Conservation (phyloP, 2,329 filamentous ascomycete genomes). For the Fusarium brevicatenulatum region DNA sequence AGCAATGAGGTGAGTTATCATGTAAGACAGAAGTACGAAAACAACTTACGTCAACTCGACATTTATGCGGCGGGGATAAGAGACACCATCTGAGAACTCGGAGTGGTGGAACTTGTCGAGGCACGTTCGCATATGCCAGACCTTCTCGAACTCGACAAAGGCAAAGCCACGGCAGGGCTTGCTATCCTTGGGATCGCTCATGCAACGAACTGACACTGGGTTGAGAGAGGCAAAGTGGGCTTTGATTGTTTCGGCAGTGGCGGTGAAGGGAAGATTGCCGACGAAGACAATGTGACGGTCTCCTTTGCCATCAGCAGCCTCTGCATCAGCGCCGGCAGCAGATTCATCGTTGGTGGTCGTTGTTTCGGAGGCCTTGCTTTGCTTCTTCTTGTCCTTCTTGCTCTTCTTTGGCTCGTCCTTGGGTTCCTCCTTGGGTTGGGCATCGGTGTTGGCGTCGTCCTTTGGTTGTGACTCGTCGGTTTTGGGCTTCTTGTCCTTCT, state of each 20-base stretch:
- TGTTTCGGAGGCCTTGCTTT: conserved; percentile 40
- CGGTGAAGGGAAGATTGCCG: conserved; percentile 89
- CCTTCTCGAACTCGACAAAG: conserved; percentile 89
- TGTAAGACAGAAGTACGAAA: conserved; percentile 6
- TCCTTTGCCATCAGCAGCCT: conserved; percentile 36
- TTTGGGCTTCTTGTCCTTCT: conserved; percentile 44
- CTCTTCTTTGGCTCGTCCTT: conserved; percentile 49
- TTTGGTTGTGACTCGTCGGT: conserved; percentile 32
- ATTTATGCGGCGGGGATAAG: conserved; percentile 79
- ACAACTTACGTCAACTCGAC: conserved; percentile 83
- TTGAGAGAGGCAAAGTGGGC: conserved; percentile 80
- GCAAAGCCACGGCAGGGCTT: conserved; percentile 77
- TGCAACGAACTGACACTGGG: conserved; percentile 66
- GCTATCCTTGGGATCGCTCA: conserved; percentile 72
- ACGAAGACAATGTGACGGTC: conserved; percentile 49
- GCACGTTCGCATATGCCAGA: conserved; percentile 91
- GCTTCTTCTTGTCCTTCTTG: conserved; percentile 46
- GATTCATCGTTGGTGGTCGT: conserved; percentile 20
- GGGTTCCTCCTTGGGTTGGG: conserved; percentile 43
- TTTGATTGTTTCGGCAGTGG: conserved; percentile 74
- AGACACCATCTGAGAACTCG: conserved; percentile 69
- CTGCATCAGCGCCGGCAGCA: conserved; percentile 16
- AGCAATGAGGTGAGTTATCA: background rate
- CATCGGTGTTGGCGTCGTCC: conserved; percentile 29
- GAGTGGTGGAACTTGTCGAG: conserved; percentile 91